Evolutionary conservation across 2,329 filamentous ascomycete genomes (phyloP), one percentile per base, ranked within the genome.

Genomic region (Aspergillus fumigatiaffinis): DNA sequence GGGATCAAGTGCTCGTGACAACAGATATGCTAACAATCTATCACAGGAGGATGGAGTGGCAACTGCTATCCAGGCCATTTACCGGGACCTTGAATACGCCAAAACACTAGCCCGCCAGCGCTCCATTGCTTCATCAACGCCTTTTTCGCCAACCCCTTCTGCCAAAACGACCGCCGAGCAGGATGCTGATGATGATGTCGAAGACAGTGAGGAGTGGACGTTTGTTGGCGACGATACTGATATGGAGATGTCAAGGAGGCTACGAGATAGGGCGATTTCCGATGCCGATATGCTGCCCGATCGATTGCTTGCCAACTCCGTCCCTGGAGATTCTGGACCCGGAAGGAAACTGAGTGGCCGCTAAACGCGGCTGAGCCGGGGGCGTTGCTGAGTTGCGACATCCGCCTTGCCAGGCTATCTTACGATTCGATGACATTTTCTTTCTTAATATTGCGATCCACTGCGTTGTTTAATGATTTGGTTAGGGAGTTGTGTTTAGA

Each of bases 1-100:
- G 49, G 23, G 14, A 38, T 38, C 14, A 47, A 44, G 55, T 50
- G 55, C 42, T 51, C 50, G 7, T 12, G 38, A 4, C n/a, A 17
- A 10, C 3, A 10, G n/a, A 9, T 55, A 32, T 26, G 66, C 77
- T 70, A 65, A 68, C 12, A 60, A 14, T 8, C 25, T 53, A 29
- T 28, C 57, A 57, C 60, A 95, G 89, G 93, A 99, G 73, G 87
- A 91, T 63, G 94, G 94, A 38, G 92, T 97, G n/a, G 86, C 88
- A 50, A 89, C 83, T 4, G 94, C 93, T 5, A 94, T 97, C 60
- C 90, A 96, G 73, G 90, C 87, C 59, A 90, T 99, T 56, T 99
- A 97, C 71, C 89, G 94, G 46, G 93, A 97, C 71, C 82, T 97
- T 55, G 94, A 97, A 71, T 97, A 97, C 67, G 92, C 94, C 41